Percentiles rank a stretch among this genome's conserved stretches.
phyloP scores from a whole-genome alignment of 768 basidiomycete genomes.

The Pleurotus giganteus region DNA sequence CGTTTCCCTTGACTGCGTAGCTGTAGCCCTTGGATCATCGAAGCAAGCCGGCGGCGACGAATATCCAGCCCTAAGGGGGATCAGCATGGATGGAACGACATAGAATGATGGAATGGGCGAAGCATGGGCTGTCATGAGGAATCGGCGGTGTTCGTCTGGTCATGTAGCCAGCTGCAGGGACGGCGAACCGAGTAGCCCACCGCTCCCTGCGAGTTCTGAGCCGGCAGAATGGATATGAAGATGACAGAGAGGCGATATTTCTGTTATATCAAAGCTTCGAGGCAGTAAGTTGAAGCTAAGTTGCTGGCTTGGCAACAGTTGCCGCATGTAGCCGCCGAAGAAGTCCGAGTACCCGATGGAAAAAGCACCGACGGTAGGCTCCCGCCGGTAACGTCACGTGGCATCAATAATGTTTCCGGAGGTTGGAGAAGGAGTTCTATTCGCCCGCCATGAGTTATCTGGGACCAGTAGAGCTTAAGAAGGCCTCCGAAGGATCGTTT shows the following conservation, averaged over 20 bases:
- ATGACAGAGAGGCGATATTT: background rate
- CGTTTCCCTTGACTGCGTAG: background rate
- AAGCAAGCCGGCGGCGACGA: background rate
- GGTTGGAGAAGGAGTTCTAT: background rate
- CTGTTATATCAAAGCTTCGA: background rate
- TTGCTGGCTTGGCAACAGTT: background rate
- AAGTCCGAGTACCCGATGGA: background rate
- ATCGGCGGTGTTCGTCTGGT: background rate
- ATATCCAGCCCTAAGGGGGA: background rate
- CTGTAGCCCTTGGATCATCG: background rate
- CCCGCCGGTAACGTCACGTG: background rate
- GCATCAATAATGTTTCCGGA: background rate
- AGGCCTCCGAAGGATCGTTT: no score
- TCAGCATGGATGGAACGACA: background rate
- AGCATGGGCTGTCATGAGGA: background rate
- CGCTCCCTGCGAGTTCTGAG: background rate
- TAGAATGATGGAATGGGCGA: background rate
- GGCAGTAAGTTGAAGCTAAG: background rate
- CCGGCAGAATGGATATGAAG: background rate
- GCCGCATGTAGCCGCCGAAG: background rate
- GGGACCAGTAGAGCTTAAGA: no score
- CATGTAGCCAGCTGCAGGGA: no score
- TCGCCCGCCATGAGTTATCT: no score
- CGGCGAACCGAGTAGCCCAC: no score
- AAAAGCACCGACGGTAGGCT: background rate